Evolutionary conservation across 768 basidiomycete species (phyloP), one percentile per base, ranked within the genome.

Genomic region (Auriscalpium vulgare): DNA sequence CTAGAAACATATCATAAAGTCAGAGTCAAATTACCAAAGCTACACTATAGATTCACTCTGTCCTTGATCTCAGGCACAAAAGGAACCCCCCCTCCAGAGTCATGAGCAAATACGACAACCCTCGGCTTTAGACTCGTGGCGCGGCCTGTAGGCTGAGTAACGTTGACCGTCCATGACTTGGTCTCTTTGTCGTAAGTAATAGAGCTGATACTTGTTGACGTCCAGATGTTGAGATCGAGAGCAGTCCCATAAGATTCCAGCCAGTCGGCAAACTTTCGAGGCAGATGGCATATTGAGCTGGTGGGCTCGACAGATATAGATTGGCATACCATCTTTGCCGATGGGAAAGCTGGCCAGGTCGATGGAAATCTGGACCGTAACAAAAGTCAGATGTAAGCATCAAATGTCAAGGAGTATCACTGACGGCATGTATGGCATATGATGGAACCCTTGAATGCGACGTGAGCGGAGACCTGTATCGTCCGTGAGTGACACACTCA

Each of bases 201-300:
- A 35, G 65, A 70, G n/a, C 61, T 66, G 17, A 81, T 71, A 14
- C 60, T 71, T 0, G 80, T 71, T 0, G 80, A 77, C 0, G 77
- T 81, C 86, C 84, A 87, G 10, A 83, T 77, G 55, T 84, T 78
- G 43, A 88, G 66, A 54, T 87, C 85, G 37, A 85, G 72, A 3
- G 74, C 65, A 4, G 78, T 72, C 0, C 79, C 83, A 57, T 87
- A 88, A 4, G 69, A 71, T 63, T 87, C 85, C 14, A 87, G 68
- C 80, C 82, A 87, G 58, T 82, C 79, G 1, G 78, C 85, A n/a
- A 87, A 73, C 79, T 83, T 51, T 40, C 10, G 29, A 11, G 37
- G 58, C 6, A 45, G 34, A 50, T 23, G 13, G 17, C 36, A 44
- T 29, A 46, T 23, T 11, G 19, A 9, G 16, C 36, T 7, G 35